These are phyloP conservation scores for Erodium moschatum DNA, from an alignment of 441 rosid species.

Conservation along the genomic window DNA sequence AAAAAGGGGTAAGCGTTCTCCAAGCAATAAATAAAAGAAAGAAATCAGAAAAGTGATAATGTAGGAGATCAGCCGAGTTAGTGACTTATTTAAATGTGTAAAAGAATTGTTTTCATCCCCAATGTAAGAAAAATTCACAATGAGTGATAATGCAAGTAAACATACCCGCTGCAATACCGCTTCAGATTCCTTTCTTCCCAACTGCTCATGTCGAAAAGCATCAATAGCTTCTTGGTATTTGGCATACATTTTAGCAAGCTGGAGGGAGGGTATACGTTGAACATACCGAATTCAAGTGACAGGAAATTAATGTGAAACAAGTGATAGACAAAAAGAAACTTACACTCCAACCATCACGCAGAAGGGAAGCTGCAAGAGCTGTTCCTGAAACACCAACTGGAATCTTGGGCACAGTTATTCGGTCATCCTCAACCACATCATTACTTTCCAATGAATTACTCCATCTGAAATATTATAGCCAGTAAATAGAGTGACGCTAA, in stretches of 20 bases:
- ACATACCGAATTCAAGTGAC: slow-evolving; percentile 1
- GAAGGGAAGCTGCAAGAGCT: slow-evolving; percentile 84
- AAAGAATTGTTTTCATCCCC: neutral
- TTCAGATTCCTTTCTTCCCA: slow-evolving; percentile 94
- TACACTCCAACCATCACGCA: slow-evolving; percentile 99
- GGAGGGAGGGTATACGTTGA: slow-evolving; percentile 19
- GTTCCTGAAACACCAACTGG: slow-evolving; percentile 94
- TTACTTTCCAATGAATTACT: slow-evolving; percentile 29
- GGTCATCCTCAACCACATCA: slow-evolving; percentile 41
- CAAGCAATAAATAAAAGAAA: slow-evolving; percentile 9
- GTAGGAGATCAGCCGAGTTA: neutral
- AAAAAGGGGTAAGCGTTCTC: slow-evolving; percentile 7
- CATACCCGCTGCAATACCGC: slow-evolving; percentile 78
- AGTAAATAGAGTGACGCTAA: neutral
- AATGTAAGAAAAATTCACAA: neutral
- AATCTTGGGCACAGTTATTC: slow-evolving; percentile 49
- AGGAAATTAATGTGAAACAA: slow-evolving; percentile 13
- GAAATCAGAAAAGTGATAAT: slow-evolving; percentile 10
- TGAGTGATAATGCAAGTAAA: neutral
- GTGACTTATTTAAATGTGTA: neutral
- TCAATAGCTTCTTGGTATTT: slow-evolving; percentile 97
- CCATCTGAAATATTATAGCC: slow-evolving; percentile 35
- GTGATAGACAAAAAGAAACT: slow-evolving; percentile 27
- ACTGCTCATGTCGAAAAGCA: slow-evolving; percentile 88
- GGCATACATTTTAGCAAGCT: slow-evolving; percentile 89